phyloP scores from a whole-genome alignment of 2,329 filamentous ascomycete species.

The Nemania sp. region DNA sequence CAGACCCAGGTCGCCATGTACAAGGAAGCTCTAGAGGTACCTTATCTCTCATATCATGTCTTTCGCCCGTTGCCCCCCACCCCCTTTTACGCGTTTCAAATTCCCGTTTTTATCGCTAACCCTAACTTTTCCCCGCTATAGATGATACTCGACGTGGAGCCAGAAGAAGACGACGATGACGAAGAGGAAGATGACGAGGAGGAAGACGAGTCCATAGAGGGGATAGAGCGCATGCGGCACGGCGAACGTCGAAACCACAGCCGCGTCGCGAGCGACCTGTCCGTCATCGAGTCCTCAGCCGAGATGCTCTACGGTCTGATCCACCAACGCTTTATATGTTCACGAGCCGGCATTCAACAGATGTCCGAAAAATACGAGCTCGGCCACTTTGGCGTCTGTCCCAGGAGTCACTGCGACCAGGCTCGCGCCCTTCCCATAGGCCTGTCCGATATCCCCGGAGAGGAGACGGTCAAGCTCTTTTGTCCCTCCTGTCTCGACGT shows the following conservation, averaged over 20 bases:
- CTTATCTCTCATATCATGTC: background rate
- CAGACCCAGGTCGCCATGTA: slow-evolving; percentile 98
- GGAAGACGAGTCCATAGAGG: slow-evolving; percentile 70
- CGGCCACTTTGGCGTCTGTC: slow-evolving; percentile 93
- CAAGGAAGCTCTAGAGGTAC: slow-evolving; percentile 90
- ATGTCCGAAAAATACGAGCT: slow-evolving; percentile 99
- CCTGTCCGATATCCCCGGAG: slow-evolving; percentile 89
- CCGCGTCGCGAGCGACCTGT: slow-evolving; percentile 88
- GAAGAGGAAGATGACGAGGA: slow-evolving; percentile 77
- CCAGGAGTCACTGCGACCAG: slow-evolving; percentile 89
- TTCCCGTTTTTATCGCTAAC: background rate
- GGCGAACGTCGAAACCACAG: slow-evolving; percentile 76
- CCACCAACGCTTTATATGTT: slow-evolving; percentile 98
- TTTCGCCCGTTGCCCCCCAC: background rate
- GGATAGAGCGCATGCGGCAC: slow-evolving; percentile 56
- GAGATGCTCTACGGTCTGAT: slow-evolving; percentile 98
- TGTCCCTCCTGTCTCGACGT: slow-evolving; percentile 96
- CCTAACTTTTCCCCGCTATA: slow-evolving; percentile 39
- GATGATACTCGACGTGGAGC: slow-evolving; percentile 98
- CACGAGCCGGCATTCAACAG: slow-evolving; percentile 92
- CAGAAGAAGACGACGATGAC: slow-evolving; percentile 89
- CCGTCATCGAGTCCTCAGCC: slow-evolving; percentile 95
- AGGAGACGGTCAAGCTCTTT: slow-evolving; percentile 98
- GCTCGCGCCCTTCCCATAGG: slow-evolving; percentile 92
- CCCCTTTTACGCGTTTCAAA: background rate